A percentile compares a stretch with the other conserved stretches of the same genome.
These are phyloP conservation scores for Dactylellina drechsleri DNA, from an alignment of 2,329 filamentous ascomycete species.

Conservation along the genomic window DNA sequence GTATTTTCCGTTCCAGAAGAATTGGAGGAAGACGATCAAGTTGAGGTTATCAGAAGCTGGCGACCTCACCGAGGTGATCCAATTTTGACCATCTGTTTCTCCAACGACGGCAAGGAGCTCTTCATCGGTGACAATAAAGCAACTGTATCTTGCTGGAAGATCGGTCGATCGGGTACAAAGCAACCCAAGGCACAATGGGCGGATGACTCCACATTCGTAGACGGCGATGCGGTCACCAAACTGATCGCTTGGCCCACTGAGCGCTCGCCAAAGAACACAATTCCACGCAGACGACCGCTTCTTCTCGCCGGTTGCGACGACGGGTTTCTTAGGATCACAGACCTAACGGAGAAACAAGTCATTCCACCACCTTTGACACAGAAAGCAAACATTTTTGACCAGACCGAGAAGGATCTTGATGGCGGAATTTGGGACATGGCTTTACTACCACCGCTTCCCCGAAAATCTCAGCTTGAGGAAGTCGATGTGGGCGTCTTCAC, in stretches of 20 bases:
- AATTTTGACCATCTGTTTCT: conserved; percentile 43
- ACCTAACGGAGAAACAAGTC: conserved; percentile 50
- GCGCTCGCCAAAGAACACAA: conserved; percentile 50
- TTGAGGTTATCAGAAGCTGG: conserved; percentile 29
- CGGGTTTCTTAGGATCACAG: conserved; percentile 48
- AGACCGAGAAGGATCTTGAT: conserved; percentile 50
- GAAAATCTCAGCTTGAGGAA: conserved; percentile 41
- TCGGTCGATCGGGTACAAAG: conserved; percentile 22
- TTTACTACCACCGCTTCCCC: conserved; percentile 53
- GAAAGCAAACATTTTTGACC: conserved; percentile 50
- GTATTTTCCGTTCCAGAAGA: conserved; percentile 39
- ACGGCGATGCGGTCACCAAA: conserved; percentile 48
- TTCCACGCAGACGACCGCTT: conserved; percentile 50
- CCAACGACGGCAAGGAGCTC: conserved; percentile 46
- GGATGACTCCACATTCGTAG: conserved; percentile 32
- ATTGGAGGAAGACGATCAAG: conserved; percentile 41
- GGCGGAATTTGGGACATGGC: conserved; percentile 54
- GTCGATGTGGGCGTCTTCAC: conserved; percentile 54
- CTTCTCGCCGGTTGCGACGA: conserved; percentile 54
- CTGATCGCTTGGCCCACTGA: conserved; percentile 55
- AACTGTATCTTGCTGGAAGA: conserved; percentile 44
- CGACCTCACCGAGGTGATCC: conserved; percentile 27
- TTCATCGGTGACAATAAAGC: conserved; percentile 49
- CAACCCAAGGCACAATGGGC: conserved; percentile 37
- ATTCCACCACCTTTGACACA: conserved; percentile 52